Evolutionary conservation across 2,329 filamentous ascomycete species (phyloP), one percentile per base, ranked within the genome.

Genomic region (Sphaceloma murrayae): DNA sequence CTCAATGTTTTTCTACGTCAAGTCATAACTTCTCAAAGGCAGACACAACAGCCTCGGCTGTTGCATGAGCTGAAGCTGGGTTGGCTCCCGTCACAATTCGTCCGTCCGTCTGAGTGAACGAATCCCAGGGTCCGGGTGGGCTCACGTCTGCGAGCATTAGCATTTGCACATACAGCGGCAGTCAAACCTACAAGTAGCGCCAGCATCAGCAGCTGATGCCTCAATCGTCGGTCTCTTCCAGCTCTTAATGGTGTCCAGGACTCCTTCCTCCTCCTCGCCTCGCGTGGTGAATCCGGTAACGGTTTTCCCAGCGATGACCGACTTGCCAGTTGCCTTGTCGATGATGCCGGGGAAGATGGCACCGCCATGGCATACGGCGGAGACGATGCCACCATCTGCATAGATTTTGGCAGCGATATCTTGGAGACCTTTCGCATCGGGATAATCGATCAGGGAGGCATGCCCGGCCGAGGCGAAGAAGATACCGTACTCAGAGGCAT

Each of bases 361-460:
- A 7, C 53, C 53, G 18, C 63, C 62, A 46, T 66, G 63, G 50
- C 63, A 65, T 30, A 71, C 68, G 8, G 65, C 60, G 5, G 63
- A 57, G 19, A 71, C 57, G 31, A 71, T 53, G 17, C 64, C 65
- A 3, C 64, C 64, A 31, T 61, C 59, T 1, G 56, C 53, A 52
- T 58, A 70, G 11, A 71, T 58, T 22, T 60, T 50, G 13, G 57
- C 51, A 2, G 66, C 67, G 43, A 70, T 62, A 6, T 54, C 54
- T 48, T 70, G 65, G 39, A 70, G 55, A 2, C 48, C 53, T 14
- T 49, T 59, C 4, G 68, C 66, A 21, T 57, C 59, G 4, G 68
- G 67, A 49, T 69, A 70, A 51, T 71, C 67, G 42, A 70, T 63
- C 36, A 70, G 50, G 2, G 66, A 58, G 1, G 68, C 68, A 46